Base-by-base conservation (phyloP, 2,329 filamentous ascomycete genomes). In the Pleurostoma richardsiae region DNA sequence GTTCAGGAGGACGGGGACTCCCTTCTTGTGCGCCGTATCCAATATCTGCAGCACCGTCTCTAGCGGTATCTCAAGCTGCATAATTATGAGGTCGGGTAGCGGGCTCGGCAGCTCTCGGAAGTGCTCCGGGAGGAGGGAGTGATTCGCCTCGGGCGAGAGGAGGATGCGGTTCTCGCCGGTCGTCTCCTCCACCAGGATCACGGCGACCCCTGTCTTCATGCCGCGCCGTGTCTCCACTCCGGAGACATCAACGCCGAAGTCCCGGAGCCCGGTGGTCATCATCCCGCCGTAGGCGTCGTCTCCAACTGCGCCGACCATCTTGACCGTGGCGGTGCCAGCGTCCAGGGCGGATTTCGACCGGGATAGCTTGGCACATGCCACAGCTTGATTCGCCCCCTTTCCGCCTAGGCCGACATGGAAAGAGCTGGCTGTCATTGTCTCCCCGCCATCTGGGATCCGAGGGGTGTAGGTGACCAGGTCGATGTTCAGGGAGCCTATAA, bases 381-480 rank as follows among this genome's bases (percentile, higher is more conserved):
- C 83, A 4, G 84, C 85, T 68, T 89, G 86, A 61, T 89, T 90
- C 31, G 85, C 85, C 40, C 86, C 86, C 68, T 90, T 90, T 11
- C 86, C 86, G 42, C 86, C 86, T 30, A 80, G 76, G 47, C 79
- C 81, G 38, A 79, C 86, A 50, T 74, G 72, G 65, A 87, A 87
- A 4, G 79, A 81, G 42, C 72, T 76, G 30, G 82, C 76, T 10
- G 80, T 83, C 7, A 90, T 70, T 1, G 86, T 90, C 61, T 90
- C 86, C 44, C 86, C 86, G 3, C 77, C 75, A 3, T 70, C 68
- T 1, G 86, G 86, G n/a, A 88, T 72, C 10, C 85, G 81, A 1
- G 81, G 68, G 7, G 84, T 87, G 45, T 79, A 72, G 2, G 83
- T 86, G 45, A 88, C 81, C 54, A 89, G 80, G 63, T 90, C 86